phyloP scores from a whole-genome alignment of 2,329 filamentous ascomycete species.

The Cordyceps farinosa region DNA sequence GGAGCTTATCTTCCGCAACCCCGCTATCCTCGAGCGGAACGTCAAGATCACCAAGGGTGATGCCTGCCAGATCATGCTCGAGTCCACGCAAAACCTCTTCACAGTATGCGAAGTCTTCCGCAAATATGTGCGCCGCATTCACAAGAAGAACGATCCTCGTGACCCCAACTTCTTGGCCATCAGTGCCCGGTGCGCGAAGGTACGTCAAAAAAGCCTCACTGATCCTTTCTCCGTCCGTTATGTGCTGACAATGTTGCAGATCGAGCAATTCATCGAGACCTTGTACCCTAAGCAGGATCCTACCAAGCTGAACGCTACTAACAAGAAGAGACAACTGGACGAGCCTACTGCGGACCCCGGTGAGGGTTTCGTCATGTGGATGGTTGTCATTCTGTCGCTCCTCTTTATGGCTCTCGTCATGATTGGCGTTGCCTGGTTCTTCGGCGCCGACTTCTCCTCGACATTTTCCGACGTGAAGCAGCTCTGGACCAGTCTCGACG shows the following conservation, averaged over 20 bases:
- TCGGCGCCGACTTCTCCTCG: slow-evolving; percentile 77
- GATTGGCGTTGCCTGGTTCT: slow-evolving; percentile 73
- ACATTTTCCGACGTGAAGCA: slow-evolving; percentile 27
- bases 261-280: slow-evolving; percentile 92
- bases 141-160: slow-evolving; percentile 88
- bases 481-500: slow-evolving; percentile 22
- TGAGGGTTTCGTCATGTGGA: slow-evolving; percentile 63
- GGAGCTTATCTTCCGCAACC: slow-evolving; percentile 89
- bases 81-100: slow-evolving; percentile 86
- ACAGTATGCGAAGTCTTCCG: slow-evolving; percentile 80
- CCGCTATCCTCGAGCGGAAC: slow-evolving; percentile 77
- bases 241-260: slow-evolving; percentile 45
- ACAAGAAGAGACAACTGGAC: slow-evolving; percentile 36
- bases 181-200: slow-evolving; percentile 83
- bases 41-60: slow-evolving; percentile 96
- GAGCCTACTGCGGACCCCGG: slow-evolving; percentile 50
- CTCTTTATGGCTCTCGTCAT: slow-evolving; percentile 69
- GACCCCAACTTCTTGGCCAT: slow-evolving; percentile 93
- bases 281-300: slow-evolving; percentile 84
- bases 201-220: slow-evolving; percentile 34
- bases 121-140: slow-evolving; percentile 73
- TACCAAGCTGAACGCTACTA: slow-evolving; percentile 48
- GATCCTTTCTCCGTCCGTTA: not conserved
- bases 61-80: slow-evolving; percentile 85
- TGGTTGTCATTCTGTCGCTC: slow-evolving; percentile 65